Conservation (phyloP, 139 green algal species). For the Eudorina sp. region DNA sequence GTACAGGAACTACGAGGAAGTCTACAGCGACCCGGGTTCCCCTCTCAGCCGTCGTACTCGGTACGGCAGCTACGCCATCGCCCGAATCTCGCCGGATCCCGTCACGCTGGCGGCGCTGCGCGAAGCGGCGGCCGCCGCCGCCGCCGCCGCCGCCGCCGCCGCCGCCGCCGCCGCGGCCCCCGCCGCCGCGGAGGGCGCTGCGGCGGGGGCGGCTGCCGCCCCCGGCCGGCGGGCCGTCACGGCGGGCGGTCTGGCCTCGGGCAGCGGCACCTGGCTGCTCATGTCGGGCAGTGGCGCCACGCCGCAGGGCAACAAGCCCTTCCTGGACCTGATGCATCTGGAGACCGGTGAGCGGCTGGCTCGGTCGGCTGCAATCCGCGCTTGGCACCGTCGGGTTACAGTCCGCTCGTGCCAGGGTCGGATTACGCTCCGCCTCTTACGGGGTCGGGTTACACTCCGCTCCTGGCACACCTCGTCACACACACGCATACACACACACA, state of each 20-base stretch:
- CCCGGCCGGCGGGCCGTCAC: neutral
- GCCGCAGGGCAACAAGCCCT: conserved; percentile 90
- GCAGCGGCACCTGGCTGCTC: conserved; percentile 10
- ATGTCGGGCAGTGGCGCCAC: conserved; percentile 81
- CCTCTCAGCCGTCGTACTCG: conserved; percentile 83
- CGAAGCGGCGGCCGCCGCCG: neutral
- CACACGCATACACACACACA: neutral
- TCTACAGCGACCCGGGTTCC: conserved; percentile 92
- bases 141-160: neutral
- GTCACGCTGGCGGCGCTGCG: conserved; percentile 12
- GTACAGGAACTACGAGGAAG: conserved; percentile 91
- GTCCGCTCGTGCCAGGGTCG: no score
- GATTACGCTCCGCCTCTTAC: no score
- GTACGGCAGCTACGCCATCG: conserved; percentile 88
- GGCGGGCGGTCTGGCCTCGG: neutral
- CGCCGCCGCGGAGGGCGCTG: neutral
- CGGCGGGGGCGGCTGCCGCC: neutral
- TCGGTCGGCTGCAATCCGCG: no score
- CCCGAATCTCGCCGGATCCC: conserved; percentile 43
- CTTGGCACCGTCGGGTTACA: no score
- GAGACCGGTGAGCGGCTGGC: conserved; percentile 54
- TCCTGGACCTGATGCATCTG: conserved; percentile 91
- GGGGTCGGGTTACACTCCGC: no score
- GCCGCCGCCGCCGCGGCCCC: neutral
- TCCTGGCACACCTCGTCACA: neutral